A percentile compares a stretch with the other conserved stretches of the same genome.
These are phyloP conservation scores for Juglanconis juglandina DNA, from an alignment of 2,329 filamentous ascomycete species.

Conservation along the genomic window DNA sequence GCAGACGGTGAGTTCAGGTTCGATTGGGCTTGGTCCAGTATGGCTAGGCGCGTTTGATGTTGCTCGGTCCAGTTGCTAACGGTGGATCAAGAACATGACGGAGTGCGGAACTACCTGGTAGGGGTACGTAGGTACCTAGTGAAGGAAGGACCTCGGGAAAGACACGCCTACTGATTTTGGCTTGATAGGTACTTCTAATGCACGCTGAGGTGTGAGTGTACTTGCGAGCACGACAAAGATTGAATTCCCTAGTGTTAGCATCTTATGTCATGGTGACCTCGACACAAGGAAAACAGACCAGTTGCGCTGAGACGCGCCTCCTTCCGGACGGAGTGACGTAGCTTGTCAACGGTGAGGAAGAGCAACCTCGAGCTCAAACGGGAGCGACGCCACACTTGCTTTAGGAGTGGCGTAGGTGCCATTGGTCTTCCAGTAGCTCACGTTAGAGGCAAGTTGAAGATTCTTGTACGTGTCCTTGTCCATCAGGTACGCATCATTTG, in stretches of 20 bases:
- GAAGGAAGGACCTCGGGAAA: not conserved
- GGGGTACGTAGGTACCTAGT: not conserved
- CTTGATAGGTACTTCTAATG: not conserved
- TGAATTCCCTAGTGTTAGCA: no score
- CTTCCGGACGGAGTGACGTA: not conserved
- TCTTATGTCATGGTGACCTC: not conserved
- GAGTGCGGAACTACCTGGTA: not conserved
- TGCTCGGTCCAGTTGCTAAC: not conserved
- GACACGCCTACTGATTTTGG: not conserved
- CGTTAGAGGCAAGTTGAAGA: no score
- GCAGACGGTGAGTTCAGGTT: not conserved
- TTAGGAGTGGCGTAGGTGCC: not conserved
- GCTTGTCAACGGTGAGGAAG: not conserved
- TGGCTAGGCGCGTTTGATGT: not conserved
- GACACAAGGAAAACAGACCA: not conserved
- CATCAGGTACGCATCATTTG: no score
- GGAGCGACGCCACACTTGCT: not conserved
- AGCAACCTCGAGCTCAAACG: not conserved
- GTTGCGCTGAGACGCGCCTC: not conserved
- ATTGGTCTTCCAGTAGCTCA: no score
- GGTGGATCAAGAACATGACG: not conserved
- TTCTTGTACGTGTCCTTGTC: no score
- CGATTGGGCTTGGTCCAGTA: not conserved
- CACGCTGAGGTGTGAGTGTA: not conserved
- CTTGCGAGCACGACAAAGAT: not conserved